These are phyloP conservation scores for Daldinia decipiens DNA, from an alignment of 495 filamentous ascomycete species.

Conservation along the genomic window DNA sequence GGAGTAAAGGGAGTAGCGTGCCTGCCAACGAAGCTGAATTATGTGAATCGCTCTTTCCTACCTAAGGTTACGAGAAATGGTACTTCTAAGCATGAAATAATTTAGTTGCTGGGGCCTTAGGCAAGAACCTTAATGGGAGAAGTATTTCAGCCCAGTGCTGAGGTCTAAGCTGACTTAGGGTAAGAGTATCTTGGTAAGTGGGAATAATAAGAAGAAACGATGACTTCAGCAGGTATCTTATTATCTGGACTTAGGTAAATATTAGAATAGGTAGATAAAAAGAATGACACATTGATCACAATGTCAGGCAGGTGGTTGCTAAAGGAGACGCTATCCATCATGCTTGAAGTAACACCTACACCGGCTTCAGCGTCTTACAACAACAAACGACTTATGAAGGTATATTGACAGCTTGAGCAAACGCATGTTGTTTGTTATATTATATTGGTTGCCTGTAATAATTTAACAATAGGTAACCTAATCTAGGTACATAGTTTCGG, in stretches of 20 bases:
- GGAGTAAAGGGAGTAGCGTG: not conserved
- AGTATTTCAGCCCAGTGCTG: not conserved
- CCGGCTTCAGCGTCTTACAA: not conserved
- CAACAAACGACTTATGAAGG: not conserved
- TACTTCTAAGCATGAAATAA: slow-evolving; percentile 1
- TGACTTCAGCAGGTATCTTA: not conserved
- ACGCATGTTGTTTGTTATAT: not conserved
- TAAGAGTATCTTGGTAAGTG: not conserved
- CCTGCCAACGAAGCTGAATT: slow-evolving; percentile 7
- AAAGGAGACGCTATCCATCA: not conserved
- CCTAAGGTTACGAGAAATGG: not conserved
- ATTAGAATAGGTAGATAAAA: not conserved
- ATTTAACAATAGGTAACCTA: not conserved
- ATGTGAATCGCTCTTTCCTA: slow-evolving; percentile 3
- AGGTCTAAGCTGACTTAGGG: not conserved
- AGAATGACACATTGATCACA: not conserved
- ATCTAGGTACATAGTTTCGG: no score
- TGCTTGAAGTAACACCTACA: slow-evolving; percentile 6
- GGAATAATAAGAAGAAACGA: not conserved
- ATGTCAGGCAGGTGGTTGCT: not conserved
- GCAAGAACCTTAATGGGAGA: not conserved
- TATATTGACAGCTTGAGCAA: not conserved
- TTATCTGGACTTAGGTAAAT: not conserved
- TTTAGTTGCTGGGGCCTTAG: not conserved
- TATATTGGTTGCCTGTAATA: not conserved